Evolutionary conservation across 306 rosid genomes (phyloP), one percentile per base, ranked within the genome.

Genomic region (Quercus robur): DNA sequence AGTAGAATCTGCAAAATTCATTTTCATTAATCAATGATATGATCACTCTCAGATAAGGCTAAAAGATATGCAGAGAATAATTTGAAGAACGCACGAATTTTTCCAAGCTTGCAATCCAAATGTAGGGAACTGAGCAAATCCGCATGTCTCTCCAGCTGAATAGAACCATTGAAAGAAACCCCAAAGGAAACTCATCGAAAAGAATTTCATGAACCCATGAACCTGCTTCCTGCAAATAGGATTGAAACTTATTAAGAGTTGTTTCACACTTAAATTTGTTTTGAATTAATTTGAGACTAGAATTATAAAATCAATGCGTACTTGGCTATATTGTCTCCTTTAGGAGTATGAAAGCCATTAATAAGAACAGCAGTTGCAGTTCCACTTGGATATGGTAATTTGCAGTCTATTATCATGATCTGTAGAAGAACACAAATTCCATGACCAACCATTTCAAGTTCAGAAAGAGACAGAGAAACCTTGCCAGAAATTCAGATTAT

Each of bases 281-380:
- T 73, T 31, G 25, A 9, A 61, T 72, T 38, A 59, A 66, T 52
- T 23, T 11, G 33, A 64, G 14, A 71, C 21, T 1, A 20, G 1
- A 28, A 72, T 28, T 33, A 59, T 4, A 35, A 52, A 85, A 84
- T 18, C 15, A 30, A 80, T 74, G 54, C 87, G 41, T 91, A 96
- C 99, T 89, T 96, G 52, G 99, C 99, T 88, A 73, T 86, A 31
- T 78, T 76, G 87, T 96, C 94, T 80, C 98, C 97, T 81, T 91
- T 93, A 28, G 94, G 87, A 18, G 99, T 96, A 76, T 96, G 99
- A 78, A 96, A 96, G 33, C 98, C 98, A 49, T 96, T 96, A 66
- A 96, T 96, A 41, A 96, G 99, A 86, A 96, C 94, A 70, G 98
- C 99, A 74, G 99, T 96, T 35, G 99, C 99, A 82, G 99, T 93